Conservation (phyloP, 345 rosid genomes). For the Dovyalis caffra region DNA sequence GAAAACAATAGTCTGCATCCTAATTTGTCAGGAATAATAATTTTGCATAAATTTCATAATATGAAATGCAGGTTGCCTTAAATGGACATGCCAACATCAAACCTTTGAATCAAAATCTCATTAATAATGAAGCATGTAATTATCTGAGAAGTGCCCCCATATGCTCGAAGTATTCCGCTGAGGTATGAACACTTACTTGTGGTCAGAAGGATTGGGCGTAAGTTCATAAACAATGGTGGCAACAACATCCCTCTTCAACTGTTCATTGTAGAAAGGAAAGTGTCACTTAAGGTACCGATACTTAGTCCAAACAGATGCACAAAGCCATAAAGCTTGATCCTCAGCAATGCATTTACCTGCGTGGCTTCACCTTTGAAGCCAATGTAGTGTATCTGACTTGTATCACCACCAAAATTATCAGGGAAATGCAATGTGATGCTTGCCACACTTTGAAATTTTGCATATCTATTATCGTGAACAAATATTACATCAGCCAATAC, state of each 20-base stretch:
- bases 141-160: not conserved
- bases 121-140: not conserved
- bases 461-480: conserved; percentile 48
- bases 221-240: conserved; percentile 90
- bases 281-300: conserved; percentile 13
- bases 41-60: not conserved
- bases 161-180: not conserved
- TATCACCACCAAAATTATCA: conserved; percentile 82
- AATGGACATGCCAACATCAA: not conserved
- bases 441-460: conserved; percentile 84
- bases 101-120: not conserved
- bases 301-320: not conserved
- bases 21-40: not conserved
- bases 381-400: conserved; percentile 74
- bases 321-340: conserved; percentile 12
- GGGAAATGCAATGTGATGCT: conserved; percentile 96
- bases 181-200: conserved; percentile 66
- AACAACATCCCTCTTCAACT: conserved; percentile 91
- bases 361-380: conserved; percentile 99
- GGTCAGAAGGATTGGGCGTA: conserved; percentile 94
- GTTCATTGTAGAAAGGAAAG: conserved; percentile 26
- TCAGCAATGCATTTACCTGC: conserved; percentile 47
- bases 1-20: not conserved
- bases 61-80: not conserved
- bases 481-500: conserved; percentile 8